Evolutionary conservation across 495 filamentous ascomycete species (phyloP), one percentile per base, ranked within the genome.

Genomic region (Chaetomidium leptoderma): DNA sequence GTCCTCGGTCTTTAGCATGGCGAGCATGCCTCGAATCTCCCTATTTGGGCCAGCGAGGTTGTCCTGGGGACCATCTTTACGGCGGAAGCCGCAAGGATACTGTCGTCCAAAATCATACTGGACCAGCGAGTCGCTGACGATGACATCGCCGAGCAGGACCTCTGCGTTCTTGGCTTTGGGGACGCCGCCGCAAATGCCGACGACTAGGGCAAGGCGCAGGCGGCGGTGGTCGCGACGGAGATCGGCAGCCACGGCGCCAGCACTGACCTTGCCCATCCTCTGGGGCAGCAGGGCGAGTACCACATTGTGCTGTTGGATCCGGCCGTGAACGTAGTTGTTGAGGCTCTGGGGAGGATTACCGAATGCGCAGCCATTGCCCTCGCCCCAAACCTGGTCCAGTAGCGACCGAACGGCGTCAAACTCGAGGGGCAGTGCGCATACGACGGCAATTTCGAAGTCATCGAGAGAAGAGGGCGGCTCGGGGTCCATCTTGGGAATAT

Each of bases 141-240:
- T 64, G 0, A 78, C 73, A 58, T 81, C 76, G 6, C 78, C 76
- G 2, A 79, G 68, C 16, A 74, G 51, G 8, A 74, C 57, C 14
- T 64, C 54, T 7, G 23, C 35, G 14, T 46, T 36, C 13, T 36
- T 37, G 3, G 37, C 16, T n/a, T 30, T 39, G 5, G 70, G 72
- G 2, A 67, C 61, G 8, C 61, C 73, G 13, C 70, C 72, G 40
- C 73, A 73, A 16, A 75, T 61, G 6, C 72, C 72, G 4, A 72
- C 69, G 23, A 74, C 37, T 16, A 74, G 48, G 17, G 54, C 61
- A 5, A 67, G 54, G 46, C 40, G 27, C 14, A 73, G 39, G 23
- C 49, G 35, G 13, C 39, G 40, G 50, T 66, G 77, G 58, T 73
- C 77, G 27, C 60, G 52, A 26, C 62, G 60, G 7, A 75, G 49